Evolutionary conservation across 805 yeast species (phyloP).

Genomic region (Ogataea methanolica): DNA sequence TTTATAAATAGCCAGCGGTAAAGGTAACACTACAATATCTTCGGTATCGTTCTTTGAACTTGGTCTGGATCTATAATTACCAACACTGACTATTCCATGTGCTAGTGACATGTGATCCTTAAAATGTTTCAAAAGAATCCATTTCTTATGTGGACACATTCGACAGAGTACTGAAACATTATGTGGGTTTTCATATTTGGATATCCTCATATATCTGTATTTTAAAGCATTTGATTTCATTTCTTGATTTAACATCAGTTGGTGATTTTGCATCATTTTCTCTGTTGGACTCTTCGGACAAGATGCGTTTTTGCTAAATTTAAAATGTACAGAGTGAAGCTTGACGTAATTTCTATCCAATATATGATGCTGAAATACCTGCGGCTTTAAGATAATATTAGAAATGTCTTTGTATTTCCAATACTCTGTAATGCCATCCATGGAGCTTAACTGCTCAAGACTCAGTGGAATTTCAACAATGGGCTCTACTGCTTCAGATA

Average conservation of each 20-base stretch:
- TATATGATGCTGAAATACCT: conserved; percentile 14
- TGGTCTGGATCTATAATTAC: not conserved
- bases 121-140: conserved; percentile 12
- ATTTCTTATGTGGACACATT: conserved; percentile 18
- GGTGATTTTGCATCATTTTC: conserved; percentile 1
- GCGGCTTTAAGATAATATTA: conserved; percentile 11
- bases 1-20: conserved; percentile 15
- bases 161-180: conserved; percentile 13
- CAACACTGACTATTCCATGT: conserved; percentile 17
- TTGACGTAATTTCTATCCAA: conserved; percentile 2
- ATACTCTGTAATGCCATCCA: conserved; percentile 4
- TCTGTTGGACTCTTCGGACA: conserved; percentile 19
- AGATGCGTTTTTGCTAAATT: not conserved
- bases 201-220: conserved; percentile 9
- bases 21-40: conserved; percentile 12
- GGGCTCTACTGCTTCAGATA: too few relatives aligned
- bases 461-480: not conserved
- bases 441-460: not conserved
- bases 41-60: not conserved
- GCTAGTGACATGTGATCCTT: conserved; percentile 19
- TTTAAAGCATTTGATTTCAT: conserved; percentile 7
- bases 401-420: conserved; percentile 4
- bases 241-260: conserved; percentile 1
- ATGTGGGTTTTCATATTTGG: not conserved
- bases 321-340: not conserved